Evolutionary conservation across 371 early-diverging fungal genomes (phyloP), one percentile per base, ranked within the genome.

Genomic region (Choanephora cucurbitarum): DNA sequence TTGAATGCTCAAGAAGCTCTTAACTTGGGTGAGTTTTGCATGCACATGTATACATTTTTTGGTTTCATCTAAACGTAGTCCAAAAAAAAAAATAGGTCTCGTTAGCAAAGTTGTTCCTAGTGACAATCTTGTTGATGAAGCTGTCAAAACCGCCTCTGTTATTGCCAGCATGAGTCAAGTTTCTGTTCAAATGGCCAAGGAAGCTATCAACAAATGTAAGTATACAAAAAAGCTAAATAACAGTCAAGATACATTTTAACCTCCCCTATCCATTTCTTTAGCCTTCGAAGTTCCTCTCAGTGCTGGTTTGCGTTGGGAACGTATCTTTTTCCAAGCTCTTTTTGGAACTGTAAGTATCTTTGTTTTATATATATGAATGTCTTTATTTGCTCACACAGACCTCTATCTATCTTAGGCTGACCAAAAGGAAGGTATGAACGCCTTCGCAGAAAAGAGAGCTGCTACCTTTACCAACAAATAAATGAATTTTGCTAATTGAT

Each of bases 361-460:
- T 19, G 43, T 22, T 17, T 23, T 11, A 21, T 5, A 31, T 44
- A 15, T 8, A 18, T 14, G 5, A 13, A 15, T 39, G 8, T 13
- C 46, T 19, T 40, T 46, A 15, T 19, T 41, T 48, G 37, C 18
- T 48, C 44, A 57, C 46, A 34, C 3, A 28, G 28, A 28, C 7
- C 28, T 28, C 28, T 28, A 28, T 28, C 28, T 28, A 28, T 28
- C 7, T 40, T 75, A 88, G 84, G 79, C 91, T 53, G 99, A 98
- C 73, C 94, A 95, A 79, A 92, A 89, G 76, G 99, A 98, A 80
- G 99, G 99, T 51, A 97, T 97, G 96, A 49, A 60, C n/a, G 99
- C 99, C 11, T 98, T 98, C 72, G 89, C 84, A 45, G 94, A 95
- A 70, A 98, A 98, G 86, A 86, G 99, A 68, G 84, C 86, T 73